Conservation (phyloP, 352 stramenopile genomes). For the Pythium grandisporangium region DNA sequence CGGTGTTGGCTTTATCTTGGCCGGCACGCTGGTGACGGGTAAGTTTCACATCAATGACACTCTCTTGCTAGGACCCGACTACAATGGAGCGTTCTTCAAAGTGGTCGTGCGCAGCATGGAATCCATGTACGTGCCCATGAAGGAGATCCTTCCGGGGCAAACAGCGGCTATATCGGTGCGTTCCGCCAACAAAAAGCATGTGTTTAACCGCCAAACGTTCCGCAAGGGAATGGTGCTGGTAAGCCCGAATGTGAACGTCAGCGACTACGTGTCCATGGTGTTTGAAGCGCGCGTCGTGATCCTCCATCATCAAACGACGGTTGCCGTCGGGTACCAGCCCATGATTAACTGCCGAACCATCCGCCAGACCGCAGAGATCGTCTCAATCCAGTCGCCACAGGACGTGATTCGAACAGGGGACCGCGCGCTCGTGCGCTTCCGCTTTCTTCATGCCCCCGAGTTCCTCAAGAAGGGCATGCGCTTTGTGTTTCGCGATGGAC, state of each 20-base stretch:
- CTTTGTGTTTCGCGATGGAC: constrained; percentile 97
- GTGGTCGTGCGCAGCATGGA: constrained; percentile 83
- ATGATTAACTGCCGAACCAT: constrained; percentile 93
- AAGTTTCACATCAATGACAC: constrained; percentile 82
- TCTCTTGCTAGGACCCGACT: constrained; percentile 87
- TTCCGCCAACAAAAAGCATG: constrained; percentile 86
- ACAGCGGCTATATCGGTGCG: constrained; percentile 80
- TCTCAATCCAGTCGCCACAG: constrained; percentile 74
- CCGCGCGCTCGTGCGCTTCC: constrained; percentile 82
- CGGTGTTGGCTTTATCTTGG: constrained; percentile 92
- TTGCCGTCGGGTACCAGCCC: constrained; percentile 89
- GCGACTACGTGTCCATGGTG: constrained; percentile 65
- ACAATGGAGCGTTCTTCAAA: constrained; percentile 82
- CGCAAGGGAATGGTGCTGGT: constrained; percentile 91
- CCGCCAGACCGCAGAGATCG: constrained; percentile 85
- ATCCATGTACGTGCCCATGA: constrained; percentile 86
- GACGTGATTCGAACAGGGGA: constrained; percentile 88
- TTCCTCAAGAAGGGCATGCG: constrained; percentile 95
- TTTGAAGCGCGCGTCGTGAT: constrained; percentile 93
- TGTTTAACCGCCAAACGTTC: constrained; percentile 76
- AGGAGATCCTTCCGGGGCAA: constrained; percentile 81
- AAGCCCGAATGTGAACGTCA: constrained; percentile 66
- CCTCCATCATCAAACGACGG: constrained; percentile 94
- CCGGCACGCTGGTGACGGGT: constrained; percentile 90
- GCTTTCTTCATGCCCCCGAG: constrained; percentile 89